Evolutionary conservation across 108 stramenopile species (phyloP).

Genomic region (Cylindrotheca fusiformis): DNA sequence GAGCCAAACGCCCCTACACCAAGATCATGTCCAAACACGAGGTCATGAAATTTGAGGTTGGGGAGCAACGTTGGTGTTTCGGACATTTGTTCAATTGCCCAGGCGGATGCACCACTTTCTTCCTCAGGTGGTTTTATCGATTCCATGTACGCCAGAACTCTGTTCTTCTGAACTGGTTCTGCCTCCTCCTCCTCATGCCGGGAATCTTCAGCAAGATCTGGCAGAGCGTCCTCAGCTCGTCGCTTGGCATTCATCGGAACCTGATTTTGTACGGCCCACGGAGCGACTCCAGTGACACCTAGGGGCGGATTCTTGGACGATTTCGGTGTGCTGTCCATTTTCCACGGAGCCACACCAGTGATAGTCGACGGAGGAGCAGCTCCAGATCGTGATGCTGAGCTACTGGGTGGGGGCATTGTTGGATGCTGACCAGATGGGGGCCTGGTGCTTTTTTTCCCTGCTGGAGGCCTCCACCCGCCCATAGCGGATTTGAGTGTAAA

Average conservation of each 20-base stretch:
- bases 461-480: slow-evolving; percentile 64
- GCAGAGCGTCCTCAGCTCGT: background rate
- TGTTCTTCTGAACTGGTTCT: background rate
- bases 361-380: slow-evolving; percentile 54
- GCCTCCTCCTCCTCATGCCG: slow-evolving; percentile 4
- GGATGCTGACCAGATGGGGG: background rate
- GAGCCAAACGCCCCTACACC: slow-evolving; percentile 90
- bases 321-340: slow-evolving; percentile 11
- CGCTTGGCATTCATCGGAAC: background rate
- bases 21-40: slow-evolving; percentile 94
- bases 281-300: slow-evolving; percentile 62
- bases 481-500: slow-evolving; percentile 62
- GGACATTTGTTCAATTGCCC: slow-evolving; percentile 77
- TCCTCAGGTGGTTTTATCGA: slow-evolving; percentile 55
- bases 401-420: slow-evolving; percentile 24
- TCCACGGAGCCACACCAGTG: slow-evolving; percentile 85
- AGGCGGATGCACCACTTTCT: slow-evolving; percentile 52
- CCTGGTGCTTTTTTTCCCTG: background rate
- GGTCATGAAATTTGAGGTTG: slow-evolving; percentile 92
- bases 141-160: slow-evolving; percentile 47
- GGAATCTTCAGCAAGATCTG: slow-evolving; percentile 2
- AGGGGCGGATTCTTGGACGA: slow-evolving; percentile 43
- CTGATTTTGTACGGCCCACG: slow-evolving; percentile 47
- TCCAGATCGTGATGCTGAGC: background rate
- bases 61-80: slow-evolving; percentile 84